Evolutionary conservation across 108 stramenopile species (phyloP), one percentile per base, ranked within the genome.

Genomic region (Pseudonitzschia delicatissima): DNA sequence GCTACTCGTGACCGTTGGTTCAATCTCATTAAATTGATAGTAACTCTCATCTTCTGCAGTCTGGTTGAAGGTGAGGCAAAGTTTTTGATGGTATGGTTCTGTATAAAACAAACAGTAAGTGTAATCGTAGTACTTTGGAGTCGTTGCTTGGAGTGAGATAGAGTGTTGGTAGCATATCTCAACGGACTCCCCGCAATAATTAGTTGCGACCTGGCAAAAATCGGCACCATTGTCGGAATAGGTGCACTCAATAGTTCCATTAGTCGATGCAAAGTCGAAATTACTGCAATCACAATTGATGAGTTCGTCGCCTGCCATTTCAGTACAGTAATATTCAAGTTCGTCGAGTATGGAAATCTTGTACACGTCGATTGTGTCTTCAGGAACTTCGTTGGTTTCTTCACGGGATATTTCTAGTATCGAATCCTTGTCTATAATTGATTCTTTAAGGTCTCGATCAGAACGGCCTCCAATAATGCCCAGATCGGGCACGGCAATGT

Each of bases 171-270:
- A 61, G 20, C 60, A 61, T 1, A 61, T 5, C 23, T 61, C 60
- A 5, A 61, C 26, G 1, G 15, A 15, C 17, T 61, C 60, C 1
- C 60, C 60, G n/a, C 60, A 61, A 26, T 37, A 61, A 36, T 40
- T 61, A 0, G 40, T 42, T 11, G 60, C 25, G 4, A 21, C 7
- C 0, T 8, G n/a, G 32, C 60, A 61, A 0, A 39, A 61, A 1
- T n/a, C 37, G 1, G 12, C 3, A 0, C 3, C 0, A 2, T 23
- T 7, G 18, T 18, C 59, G n/a, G 4, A 2, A 13, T 17, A 9
- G 20, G n/a, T 23, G 20, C 60, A 61, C 0, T 40, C 37, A 26
- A 61, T 42, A 18, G 15, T 5, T 28, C 60, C 60, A 26, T 37
- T 33, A 0, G 6, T 26, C 13, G 26, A 26, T 37, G 4, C 26